These are phyloP conservation scores for Balakata baccata DNA, from an alignment of 345 rosid genomes.

Conservation along the genomic window DNA sequence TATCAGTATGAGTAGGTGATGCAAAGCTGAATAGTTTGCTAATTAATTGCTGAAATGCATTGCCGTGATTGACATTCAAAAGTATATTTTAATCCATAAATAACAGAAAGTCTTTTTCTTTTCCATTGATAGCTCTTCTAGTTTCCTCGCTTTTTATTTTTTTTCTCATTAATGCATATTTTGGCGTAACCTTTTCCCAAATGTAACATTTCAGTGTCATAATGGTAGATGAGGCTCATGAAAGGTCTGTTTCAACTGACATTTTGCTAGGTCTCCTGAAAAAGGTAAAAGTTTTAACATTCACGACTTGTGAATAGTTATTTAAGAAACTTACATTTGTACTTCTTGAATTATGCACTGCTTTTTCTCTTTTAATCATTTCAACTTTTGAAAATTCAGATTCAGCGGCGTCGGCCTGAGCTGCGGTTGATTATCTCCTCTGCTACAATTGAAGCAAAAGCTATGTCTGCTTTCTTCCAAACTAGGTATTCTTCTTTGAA, in stretches of 20 bases:
- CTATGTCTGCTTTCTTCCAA: conserved; percentile 77
- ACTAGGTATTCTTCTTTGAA: conserved; percentile 47
- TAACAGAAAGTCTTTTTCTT: not conserved
- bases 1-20: not conserved
- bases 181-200: not conserved
- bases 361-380: conserved; percentile 3
- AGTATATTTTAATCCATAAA: not conserved
- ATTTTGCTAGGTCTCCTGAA: conserved; percentile 89
- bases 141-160: not conserved
- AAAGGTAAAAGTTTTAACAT: conserved; percentile 48
- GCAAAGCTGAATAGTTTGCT: not conserved
- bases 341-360: not conserved
- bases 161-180: not conserved
- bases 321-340: conserved; percentile 9
- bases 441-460: conserved; percentile 91
- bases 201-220: conserved; percentile 58
- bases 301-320: conserved; percentile 2
- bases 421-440: conserved; percentile 85
- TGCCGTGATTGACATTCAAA: not conserved
- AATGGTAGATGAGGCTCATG: conserved; percentile 99
- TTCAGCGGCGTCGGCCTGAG: conserved; percentile 87
- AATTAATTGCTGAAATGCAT: not conserved
- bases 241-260: conserved; percentile 94
- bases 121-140: not conserved
- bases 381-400: conserved; percentile 37